These are phyloP conservation scores for Lodderomyces oxycetoniae DNA, from an alignment of 1,139 yeast genomes.

Conservation along the genomic window DNA sequence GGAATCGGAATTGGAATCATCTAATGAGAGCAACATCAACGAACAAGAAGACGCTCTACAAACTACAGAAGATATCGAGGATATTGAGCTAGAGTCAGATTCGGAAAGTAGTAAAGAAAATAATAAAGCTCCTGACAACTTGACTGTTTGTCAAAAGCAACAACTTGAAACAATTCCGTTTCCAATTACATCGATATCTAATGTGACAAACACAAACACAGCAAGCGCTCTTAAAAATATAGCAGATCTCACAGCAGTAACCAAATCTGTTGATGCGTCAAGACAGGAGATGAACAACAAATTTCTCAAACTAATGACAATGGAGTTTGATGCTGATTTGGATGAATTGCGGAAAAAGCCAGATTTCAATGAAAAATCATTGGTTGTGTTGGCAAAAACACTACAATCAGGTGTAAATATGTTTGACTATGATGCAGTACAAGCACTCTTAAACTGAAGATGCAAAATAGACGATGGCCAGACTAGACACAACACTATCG, in stretches of 20 bases:
- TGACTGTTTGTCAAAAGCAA: conserved; percentile 21
- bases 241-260: conserved; percentile 2
- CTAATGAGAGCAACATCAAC: conserved; percentile 8
- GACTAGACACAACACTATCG: too few relatives aligned
- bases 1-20: conserved; percentile 13
- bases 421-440: conserved; percentile 59
- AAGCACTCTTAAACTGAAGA: conserved; percentile 26
- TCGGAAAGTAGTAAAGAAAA: conserved; percentile 21
- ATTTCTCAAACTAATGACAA: conserved; percentile 54
- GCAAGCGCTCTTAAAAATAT: conserved; percentile 16
- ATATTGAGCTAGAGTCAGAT: conserved; percentile 31
- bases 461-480: neutral
- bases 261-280: conserved; percentile 20
- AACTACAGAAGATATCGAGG: conserved; percentile 35
- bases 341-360: conserved; percentile 60
- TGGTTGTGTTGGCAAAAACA: conserved; percentile 58
- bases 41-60: conserved; percentile 8
- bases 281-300: conserved; percentile 45
- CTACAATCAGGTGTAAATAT: conserved; percentile 63
- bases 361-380: conserved; percentile 56
- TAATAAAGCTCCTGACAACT: conserved; percentile 15
- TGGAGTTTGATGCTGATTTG: conserved; percentile 57
- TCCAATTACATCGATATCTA: conserved; percentile 22
- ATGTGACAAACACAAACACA: conserved; percentile 14
- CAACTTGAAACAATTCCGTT: conserved; percentile 25